Base-by-base conservation (phyloP, 768 basidiomycete genomes). In the Gyrodon lividus region DNA sequence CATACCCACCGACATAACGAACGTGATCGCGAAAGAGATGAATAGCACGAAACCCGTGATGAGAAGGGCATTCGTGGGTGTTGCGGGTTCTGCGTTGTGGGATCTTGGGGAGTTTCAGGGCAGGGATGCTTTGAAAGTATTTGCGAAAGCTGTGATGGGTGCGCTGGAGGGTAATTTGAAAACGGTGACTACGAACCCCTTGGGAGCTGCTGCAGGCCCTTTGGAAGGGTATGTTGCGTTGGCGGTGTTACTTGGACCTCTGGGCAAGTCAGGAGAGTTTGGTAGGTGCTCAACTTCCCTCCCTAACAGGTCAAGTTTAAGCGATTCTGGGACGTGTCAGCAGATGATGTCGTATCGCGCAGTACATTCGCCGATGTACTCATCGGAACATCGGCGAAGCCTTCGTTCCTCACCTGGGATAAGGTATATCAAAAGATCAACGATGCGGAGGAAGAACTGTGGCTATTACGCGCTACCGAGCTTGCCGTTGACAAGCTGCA, bases 321-420 rank as follows among this genome's bases (percentile, higher is more conserved):
- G 34, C 16, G 19, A n/a, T 37, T 43, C 52, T 52, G 5, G 48
- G 33, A 38, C 53, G 33, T 58, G 62, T 40, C 54, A 71, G 19
- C 59, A 77, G 85, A 74, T 47, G 75, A 80, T 43, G 46, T 72
- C 9, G 74, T 81, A 19, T 70, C 77, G 20, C 74, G 71, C 57
- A 83, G 83, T 63, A 44, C 77, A 24, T 67, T 68, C 2, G 55
- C 81, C n/a, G 73, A 77, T 30, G 68, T 76, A 1, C 65, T 89
- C n/a, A 62, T 67, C 16, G 67, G 67, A 5, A 68, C 82, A 0
- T 71, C 74, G 13, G 70, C 79, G 20, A 97, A 92, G 63, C 89
- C 92, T 0, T 86, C 89, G 2, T 97, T 97, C 71, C 68, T 98
- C 35, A 59, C 95, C 13, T 92, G 83, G 82, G 93, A 96, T 47